Evolutionary conservation across 768 basidiomycete species (phyloP).

Genomic region (Arthromyces matolae): DNA sequence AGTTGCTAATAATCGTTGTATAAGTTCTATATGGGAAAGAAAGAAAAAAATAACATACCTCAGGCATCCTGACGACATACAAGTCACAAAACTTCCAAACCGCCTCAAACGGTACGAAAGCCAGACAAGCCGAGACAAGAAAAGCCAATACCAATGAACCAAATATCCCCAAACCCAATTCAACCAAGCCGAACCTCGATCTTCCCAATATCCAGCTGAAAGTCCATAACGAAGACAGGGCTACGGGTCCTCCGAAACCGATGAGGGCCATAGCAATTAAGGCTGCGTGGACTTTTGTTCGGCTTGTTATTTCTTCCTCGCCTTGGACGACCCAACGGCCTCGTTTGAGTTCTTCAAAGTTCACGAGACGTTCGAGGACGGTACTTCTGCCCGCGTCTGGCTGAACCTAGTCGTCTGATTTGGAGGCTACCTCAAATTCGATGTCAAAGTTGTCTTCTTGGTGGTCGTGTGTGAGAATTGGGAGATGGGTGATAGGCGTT

Average conservation of each 20-base stretch:
- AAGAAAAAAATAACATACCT: too few relatives aligned
- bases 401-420: conserved; percentile 15
- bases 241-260: conserved; percentile 22
- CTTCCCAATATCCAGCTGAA: conserved; percentile 18
- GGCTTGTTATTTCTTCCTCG: conserved; percentile 24
- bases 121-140: conserved; percentile 24
- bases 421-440: conserved; percentile 26
- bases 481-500: conserved; percentile 41
- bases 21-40: too few relatives aligned
- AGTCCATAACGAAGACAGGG: conserved; percentile 21
- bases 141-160: conserved; percentile 26
- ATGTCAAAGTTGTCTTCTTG: conserved; percentile 32
- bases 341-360: conserved; percentile 25
- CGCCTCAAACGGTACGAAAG: conserved; percentile 3
- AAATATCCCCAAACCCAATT: conserved; percentile 18
- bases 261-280: conserved; percentile 29
- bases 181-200: conserved; percentile 16
- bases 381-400: conserved; percentile 20
- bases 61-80: too few relatives aligned
- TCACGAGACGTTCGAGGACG: conserved; percentile 26
- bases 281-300: conserved; percentile 27
- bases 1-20: too few relatives aligned
- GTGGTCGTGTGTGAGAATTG: conserved; percentile 32
- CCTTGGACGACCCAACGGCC: conserved; percentile 33
- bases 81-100: too few relatives aligned